Base-by-base conservation (phyloP, 306 rosid species). In the Aeschynomene evenia region DNA sequence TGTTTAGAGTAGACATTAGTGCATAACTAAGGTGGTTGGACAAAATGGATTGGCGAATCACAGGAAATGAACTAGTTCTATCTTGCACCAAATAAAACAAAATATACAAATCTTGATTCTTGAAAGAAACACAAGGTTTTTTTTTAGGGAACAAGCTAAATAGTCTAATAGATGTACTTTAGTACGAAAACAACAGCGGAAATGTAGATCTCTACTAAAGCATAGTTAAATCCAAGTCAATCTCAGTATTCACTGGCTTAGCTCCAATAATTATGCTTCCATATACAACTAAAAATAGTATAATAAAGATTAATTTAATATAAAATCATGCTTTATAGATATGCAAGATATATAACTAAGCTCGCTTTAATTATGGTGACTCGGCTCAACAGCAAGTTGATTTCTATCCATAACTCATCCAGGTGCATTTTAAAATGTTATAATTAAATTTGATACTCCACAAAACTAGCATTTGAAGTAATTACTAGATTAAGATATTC, bases 401-500 rank as follows among this genome's bases (percentile, higher is more conserved):
- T 14, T 56, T 77, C 66, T 68, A 53, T 42, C 56, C 72, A 42
- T 4, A 31, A 9, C 28, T 71, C 57, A 60, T 24, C 54, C 36
- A 65, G 58, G 33, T 20, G 37, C 58, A 59, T 39, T n/a, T 20
- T 2, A 78, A 66, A 66, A 50, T 39, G n/a, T 8, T 49, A 59
- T 24, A 15, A 48, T 57, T 74, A 67, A 65, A 69, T 70, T 33
- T 45, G 31, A 46, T 50, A 34, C 55, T 58, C 40, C 6, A 21
- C 51, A 59, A 56, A 26, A 53, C 34, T 46, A 26, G 58, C 18
- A 29, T 61, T 45, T 54, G 64, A 61, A 34, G 57, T 61, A 62
- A 66, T 46, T 28, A 56, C 23, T 24, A 45, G 51, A 72, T 43
- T 64, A 24, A 64, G n/a, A 70, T 26, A 69, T 54, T 22, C 67